Base-by-base conservation (phyloP, 2,329 filamentous ascomycete species). In the Mycocentrospora acerina region DNA sequence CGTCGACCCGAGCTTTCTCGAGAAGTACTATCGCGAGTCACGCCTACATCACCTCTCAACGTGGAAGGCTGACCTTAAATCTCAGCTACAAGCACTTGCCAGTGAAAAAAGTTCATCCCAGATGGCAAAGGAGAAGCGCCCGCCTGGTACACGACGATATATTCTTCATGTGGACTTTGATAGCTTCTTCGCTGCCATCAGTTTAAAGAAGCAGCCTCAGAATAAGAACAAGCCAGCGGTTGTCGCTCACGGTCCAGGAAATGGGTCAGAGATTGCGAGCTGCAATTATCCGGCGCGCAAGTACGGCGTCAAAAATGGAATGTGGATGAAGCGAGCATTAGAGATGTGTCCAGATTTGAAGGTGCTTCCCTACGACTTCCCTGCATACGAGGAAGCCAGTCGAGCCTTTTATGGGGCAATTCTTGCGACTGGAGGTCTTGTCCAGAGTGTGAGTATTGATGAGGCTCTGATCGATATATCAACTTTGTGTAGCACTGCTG, bases 131-230 rank as follows among this genome's bases (percentile, higher is more conserved):
- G 71, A 71, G 40, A 78, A 83, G 55, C 74, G 76, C 28, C 75
- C 76, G 17, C 73, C 78, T 10, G 86, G 85, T 0, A 70, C 82
- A 3, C 78, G 90, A 44, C 75, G 86, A 34, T 98, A 97, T 56
- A 78, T 98, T 36, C 80, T 98, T 60, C 93, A 98, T 57, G 89
- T 98, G 19, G 93, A 98, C 62, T 98, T 98, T 64, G 94, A 98
- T 69, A 93, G 90, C 66, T 98, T 98, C 70, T 98, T 98, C 67
- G 95, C 90, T 42, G 88, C 94, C 0, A 88, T 98, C 0, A 96
- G 93, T 1, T 68, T 86, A 13, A 89, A 90, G 55, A 86, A 82
- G 37, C 76, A 83, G 16, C 90, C 91, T 0, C 82, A 94, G 14
- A 84, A 81, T 44, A 72, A 76, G 26, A 83, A 87, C 34, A 91